Evolutionary conservation across 2,329 filamentous ascomycete species (phyloP), one percentile per base, ranked within the genome.

Genomic region (Diaporthe helianthi): DNA sequence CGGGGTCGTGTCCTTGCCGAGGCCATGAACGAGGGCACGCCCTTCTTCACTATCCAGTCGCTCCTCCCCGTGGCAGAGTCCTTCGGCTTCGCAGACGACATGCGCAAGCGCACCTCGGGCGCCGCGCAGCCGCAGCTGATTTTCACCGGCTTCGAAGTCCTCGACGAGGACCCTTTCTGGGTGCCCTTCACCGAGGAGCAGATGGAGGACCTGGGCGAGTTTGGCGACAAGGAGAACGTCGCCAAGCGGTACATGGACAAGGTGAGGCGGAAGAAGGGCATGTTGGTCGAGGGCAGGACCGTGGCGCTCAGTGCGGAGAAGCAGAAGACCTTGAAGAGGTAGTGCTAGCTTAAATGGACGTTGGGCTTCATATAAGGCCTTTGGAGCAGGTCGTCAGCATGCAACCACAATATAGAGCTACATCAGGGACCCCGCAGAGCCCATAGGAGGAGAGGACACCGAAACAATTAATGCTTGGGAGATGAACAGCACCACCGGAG

Each of bases 81-180:
- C 10, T 99, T 99, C 78, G 96, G 96, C 1, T 99, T 99, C 82
- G 89, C 89, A 5, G 96, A 98, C 77, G 96, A 99, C 81, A 98
- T 99, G 82, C 90, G 96, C 69, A 98, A 98, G 82, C 88, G 94
- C 8, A 97, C 94, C 0, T 94, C 91, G 8, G 96, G 96, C 3
- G 93, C 92, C 3, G 96, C 96, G 0, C 92, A 93, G 76, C 96
- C 96, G 61, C 96, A 98, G 84, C 86, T 99, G 46, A 91, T 97
- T 71, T 99, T 98, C 78, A 89, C 93, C 9, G 96, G 96, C 0
- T 99, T 94, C 77, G 93, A 98, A 80, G 88, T 97, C 74, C 84
- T 98, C 2, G 94, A 98, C 78, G 92, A 98, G 81, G 96, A 99
- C 83, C 96, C 96, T 0, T 97, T 97, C 83, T 99, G 96, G 96